Conservation (phyloP, 441 rosid genomes). For the Populus trichocarpa region DNA sequence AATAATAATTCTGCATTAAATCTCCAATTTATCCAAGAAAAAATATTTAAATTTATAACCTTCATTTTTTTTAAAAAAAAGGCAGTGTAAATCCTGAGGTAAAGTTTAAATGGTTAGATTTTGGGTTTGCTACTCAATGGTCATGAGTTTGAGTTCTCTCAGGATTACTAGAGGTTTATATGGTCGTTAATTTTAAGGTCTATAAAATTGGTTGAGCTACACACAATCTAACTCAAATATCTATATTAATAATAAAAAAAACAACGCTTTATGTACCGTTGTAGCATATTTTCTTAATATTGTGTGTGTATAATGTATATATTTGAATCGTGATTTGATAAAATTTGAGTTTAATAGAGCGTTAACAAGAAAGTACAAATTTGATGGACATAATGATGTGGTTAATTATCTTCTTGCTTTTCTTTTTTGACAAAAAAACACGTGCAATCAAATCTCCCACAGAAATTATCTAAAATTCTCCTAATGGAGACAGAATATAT, state of each 20-base stretch:
- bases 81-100: rapidly evolving
- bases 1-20: too few relatives aligned
- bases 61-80: too few relatives aligned
- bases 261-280: too few relatives aligned
- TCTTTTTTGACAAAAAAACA: neutral
- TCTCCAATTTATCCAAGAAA: too few relatives aligned
- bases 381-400: neutral
- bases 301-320: too few relatives aligned
- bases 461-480: neutral
- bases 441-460: neutral
- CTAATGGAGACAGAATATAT: neutral
- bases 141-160: rapidly evolving
- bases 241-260: too few relatives aligned
- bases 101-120: rapidly evolving
- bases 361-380: neutral
- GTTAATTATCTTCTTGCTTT: neutral
- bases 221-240: rapidly evolving
- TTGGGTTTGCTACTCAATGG: rapidly evolving
- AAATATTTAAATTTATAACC: too few relatives aligned
- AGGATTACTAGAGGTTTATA: rapidly evolving
- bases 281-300: too few relatives aligned
- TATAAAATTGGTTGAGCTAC: rapidly evolving
- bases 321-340: neutral
- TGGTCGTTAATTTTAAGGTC: rapidly evolving
- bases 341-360: neutral